Conservation (phyloP, 371 early-diverging fungal genomes). For the Apophysomyces ossiformis region DNA sequence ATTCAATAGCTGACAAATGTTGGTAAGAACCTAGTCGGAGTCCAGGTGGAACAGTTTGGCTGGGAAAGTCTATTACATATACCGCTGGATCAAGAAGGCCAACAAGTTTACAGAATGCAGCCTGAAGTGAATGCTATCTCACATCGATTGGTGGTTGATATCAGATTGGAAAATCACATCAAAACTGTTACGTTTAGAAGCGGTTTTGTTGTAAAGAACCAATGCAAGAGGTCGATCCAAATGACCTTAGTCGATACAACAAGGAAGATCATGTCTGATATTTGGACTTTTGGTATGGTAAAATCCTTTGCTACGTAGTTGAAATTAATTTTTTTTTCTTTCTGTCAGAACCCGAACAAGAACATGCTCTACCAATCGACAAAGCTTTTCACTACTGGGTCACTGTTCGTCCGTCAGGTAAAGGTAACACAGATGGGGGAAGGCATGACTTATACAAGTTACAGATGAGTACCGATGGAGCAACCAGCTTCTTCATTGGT, state of each 20-base stretch:
- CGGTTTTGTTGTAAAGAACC: conserved; percentile 68
- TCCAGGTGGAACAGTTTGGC: conserved; percentile 68
- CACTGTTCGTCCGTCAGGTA: conserved; percentile 69
- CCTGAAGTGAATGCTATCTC: conserved; percentile 65
- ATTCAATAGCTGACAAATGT: conserved; percentile 25
- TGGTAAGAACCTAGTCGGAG: conserved; percentile 64
- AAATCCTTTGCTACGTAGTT: not conserved
- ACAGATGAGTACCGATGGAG: conserved; percentile 74
- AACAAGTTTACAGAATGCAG: conserved; percentile 60
- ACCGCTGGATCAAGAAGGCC: conserved; percentile 77
- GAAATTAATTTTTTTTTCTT: not conserved
- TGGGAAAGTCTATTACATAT: conserved; percentile 79
- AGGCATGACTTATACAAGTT: not conserved
- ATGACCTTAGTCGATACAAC: conserved; percentile 58
- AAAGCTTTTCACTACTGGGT: conserved; percentile 62
- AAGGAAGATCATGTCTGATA: conserved; percentile 35
- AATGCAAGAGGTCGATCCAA: conserved; percentile 60
- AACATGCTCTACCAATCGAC: conserved; percentile 71
- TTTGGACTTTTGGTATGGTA: conserved; percentile 34
- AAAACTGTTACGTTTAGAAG: conserved; percentile 84
- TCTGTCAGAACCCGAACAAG: conserved; percentile 54
- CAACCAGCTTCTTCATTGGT: conserved; percentile 67
- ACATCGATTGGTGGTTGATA: conserved; percentile 79
- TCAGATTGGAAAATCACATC: conserved; percentile 70
- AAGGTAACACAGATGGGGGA: not conserved